These are phyloP conservation scores for Dictyostelium capitatum DNA, from an alignment of 78 protist genomes.

Conservation along the genomic window DNA sequence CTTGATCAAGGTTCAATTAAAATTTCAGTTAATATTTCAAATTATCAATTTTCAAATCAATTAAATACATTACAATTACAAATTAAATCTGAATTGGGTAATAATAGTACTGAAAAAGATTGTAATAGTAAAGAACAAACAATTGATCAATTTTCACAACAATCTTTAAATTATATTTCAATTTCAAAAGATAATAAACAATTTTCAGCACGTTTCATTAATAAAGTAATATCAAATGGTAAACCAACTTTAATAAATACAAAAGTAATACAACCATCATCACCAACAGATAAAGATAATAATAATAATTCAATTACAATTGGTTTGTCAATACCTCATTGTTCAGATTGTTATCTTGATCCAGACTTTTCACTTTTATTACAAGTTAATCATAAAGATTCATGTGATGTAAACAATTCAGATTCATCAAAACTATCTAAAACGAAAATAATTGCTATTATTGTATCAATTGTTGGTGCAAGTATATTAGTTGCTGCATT, in stretches of 20 bases:
- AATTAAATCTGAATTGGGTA: neutral
- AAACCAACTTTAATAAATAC: neutral
- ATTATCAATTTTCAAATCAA: neutral
- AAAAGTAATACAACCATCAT: neutral
- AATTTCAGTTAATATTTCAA: neutral
- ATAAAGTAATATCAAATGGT: neutral
- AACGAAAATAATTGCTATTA: neutral
- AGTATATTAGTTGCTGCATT: neutral
- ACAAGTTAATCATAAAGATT: neutral
- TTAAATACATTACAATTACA: neutral
- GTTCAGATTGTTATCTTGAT: neutral
- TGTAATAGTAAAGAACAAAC: neutral
- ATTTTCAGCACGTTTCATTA: constrained; percentile 14
- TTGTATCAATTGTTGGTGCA: neutral
- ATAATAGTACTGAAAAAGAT: neutral
- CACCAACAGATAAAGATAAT: neutral
- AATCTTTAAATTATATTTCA: neutral
- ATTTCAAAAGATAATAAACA: neutral
- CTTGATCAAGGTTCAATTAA: neutral
- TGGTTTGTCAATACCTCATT: neutral
- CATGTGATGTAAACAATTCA: neutral
- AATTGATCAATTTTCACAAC: neutral
- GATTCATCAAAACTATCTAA: neutral
- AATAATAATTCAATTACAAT: neutral
- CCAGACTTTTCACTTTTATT: neutral